Percentiles rank a stretch among this genome's conserved stretches.
Conservation (phyloP, 2,329 filamentous ascomycete genomes). For the Pseudocercospora fijiensis region DNA sequence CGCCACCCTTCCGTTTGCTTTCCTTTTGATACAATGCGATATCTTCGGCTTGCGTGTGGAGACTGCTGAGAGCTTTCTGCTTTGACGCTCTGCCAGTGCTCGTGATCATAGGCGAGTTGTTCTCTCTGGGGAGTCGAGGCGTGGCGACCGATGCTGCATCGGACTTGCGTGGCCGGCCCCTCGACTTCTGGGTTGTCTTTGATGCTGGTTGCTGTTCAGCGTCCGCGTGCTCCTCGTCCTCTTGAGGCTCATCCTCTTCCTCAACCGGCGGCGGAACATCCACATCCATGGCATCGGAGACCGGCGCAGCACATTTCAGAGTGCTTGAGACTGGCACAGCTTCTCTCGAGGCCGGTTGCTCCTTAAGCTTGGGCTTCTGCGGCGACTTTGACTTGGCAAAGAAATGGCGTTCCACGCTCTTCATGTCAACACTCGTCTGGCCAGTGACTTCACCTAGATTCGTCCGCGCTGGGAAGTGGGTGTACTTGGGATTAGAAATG, state of each 20-base stretch:
- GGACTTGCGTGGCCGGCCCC: constrained; percentile 32
- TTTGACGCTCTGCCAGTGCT: constrained; percentile 80
- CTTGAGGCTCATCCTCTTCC: constrained; percentile 11
- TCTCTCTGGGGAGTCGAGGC: constrained; percentile 60
- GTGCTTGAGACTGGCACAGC: constrained; percentile 27
- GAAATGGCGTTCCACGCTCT: constrained; percentile 69
- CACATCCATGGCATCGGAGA: constrained; percentile 28
- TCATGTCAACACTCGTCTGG: constrained; percentile 77
- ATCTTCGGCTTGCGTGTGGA: constrained; percentile 77
- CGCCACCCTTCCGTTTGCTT: constrained; percentile 73
- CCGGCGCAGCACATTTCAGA: constrained; percentile 13
- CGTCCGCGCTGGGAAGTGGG: constrained; percentile 80
- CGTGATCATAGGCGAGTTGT: constrained; percentile 73
- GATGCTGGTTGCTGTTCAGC: constrained; percentile 21
- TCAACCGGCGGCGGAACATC: constrained; percentile 13
- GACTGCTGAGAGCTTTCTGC: constrained; percentile 70
- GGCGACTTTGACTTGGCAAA: constrained; percentile 43
- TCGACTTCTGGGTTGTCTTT: constrained; percentile 30
- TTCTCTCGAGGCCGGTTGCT: constrained; percentile 25
- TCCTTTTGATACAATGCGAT: constrained; percentile 92
- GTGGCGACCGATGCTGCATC: constrained; percentile 25
- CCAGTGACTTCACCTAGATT: constrained; percentile 93
- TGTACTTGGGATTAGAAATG: constrained; percentile 72
- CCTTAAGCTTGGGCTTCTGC: constrained; percentile 27
- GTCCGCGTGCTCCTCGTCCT: constrained; percentile 10